A percentile compares a stretch with the other conserved stretches of the same genome.
Evolutionary conservation across 441 rosid genomes (phyloP).

Genomic region (Metrosideros polymorpha): DNA sequence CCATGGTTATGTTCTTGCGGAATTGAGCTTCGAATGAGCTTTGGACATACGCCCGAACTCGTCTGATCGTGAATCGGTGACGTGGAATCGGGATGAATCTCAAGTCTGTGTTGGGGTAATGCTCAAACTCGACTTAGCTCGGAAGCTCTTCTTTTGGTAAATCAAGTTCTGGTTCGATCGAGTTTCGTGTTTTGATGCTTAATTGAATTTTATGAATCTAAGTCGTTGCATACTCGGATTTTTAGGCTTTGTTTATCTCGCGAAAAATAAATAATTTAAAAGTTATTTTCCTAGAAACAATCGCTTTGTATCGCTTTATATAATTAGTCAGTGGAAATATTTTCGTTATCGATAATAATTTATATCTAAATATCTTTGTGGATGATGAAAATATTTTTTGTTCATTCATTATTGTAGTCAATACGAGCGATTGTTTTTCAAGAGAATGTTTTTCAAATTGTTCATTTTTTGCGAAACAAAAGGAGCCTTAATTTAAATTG

Average conservation of each 20-base stretch:
- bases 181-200: neutral
- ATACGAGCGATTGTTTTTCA: fast-evolving
- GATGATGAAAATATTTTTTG: neutral
- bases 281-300: fast-evolving
- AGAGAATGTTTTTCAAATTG: fast-evolving
- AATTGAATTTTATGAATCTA: neutral
- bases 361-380: no score
- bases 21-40: no score
- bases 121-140: no score
- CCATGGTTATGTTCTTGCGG: no score
- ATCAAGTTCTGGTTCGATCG: neutral
- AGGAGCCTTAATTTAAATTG: fast-evolving
- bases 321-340: fast-evolving
- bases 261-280: neutral
- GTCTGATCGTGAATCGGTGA: no score
- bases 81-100: no score
- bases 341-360: neutral
- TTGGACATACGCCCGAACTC: no score
- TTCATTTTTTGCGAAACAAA: fast-evolving
- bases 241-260: fast-evolving
- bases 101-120: no score
- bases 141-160: no score
- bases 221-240: neutral
- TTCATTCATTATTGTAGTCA: fast-evolving
- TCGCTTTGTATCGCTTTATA: fast-evolving